Conservation (phyloP, 2,329 filamentous ascomycete species). For the Penicillium freii region DNA sequence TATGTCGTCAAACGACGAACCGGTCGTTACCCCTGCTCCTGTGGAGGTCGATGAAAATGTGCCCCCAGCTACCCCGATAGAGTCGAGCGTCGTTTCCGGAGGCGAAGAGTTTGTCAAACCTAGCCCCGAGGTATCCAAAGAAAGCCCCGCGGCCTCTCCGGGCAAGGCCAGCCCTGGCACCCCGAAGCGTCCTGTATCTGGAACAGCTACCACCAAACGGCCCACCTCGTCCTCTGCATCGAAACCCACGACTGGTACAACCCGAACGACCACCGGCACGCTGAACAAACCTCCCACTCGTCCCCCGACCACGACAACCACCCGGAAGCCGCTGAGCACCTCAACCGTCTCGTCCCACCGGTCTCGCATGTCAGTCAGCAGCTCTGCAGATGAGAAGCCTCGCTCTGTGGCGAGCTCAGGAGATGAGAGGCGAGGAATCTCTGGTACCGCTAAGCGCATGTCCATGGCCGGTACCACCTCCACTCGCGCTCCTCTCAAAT, state of each 20-base stretch:
- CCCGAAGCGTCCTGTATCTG: slow-evolving; percentile 36
- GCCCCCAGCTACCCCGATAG: slow-evolving; percentile 37
- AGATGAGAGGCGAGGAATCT: slow-evolving; percentile 46
- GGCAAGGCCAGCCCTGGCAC: slow-evolving; percentile 33
- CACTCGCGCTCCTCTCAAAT: slow-evolving; percentile 35
- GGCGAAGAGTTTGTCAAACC: slow-evolving; percentile 33
- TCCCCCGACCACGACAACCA: slow-evolving; percentile 34
- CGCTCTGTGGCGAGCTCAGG: slow-evolving; percentile 45
- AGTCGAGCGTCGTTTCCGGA: slow-evolving; percentile 34
- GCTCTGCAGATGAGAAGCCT: slow-evolving; percentile 45
- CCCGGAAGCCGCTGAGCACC: slow-evolving; percentile 38
- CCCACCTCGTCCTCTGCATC: slow-evolving; percentile 37
- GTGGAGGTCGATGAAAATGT: slow-evolving; percentile 29
- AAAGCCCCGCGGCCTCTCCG: slow-evolving; percentile 32
- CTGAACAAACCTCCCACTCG: slow-evolving; percentile 48
- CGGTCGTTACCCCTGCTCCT: slow-evolving; percentile 22
- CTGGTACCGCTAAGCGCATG: slow-evolving; percentile 45
- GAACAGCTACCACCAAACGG: slow-evolving; percentile 37
- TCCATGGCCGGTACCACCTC: slow-evolving; percentile 42
- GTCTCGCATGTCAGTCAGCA: slow-evolving; percentile 44
- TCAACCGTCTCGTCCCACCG: slow-evolving; percentile 41
- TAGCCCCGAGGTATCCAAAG: slow-evolving; percentile 40
- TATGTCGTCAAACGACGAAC: slow-evolving; percentile 39
- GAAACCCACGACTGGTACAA: slow-evolving; percentile 28
- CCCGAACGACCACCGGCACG: slow-evolving; percentile 36